Percentiles rank a stretch among this genome's conserved stretches.
phyloP scores from a whole-genome alignment of 306 rosid genomes.

The Quercus ilex region DNA sequence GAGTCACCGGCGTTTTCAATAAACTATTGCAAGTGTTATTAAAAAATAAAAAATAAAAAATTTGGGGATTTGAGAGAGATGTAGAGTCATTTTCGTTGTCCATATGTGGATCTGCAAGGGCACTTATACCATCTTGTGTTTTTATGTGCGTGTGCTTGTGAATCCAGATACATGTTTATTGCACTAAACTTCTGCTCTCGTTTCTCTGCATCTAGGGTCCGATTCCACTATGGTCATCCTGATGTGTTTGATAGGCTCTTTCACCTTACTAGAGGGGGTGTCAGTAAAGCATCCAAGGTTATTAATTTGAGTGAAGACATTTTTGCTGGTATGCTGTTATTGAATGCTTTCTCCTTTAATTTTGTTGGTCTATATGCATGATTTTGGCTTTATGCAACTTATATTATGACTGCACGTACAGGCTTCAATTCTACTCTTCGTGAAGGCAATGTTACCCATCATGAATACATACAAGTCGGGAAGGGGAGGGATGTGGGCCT shows the following conservation, averaged over 20 bases:
- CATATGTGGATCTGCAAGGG: neutral
- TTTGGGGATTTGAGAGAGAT: neutral
- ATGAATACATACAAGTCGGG: constrained; percentile 97
- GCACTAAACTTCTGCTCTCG: neutral
- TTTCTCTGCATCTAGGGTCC: constrained; percentile 61
- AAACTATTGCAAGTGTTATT: neutral
- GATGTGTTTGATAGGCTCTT: constrained; percentile 96
- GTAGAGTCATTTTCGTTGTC: neutral
- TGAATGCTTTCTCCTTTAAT: neutral
- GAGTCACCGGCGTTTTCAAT: neutral
- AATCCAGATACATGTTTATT: neutral
- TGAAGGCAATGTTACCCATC: constrained; percentile 98
- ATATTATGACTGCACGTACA: constrained; percentile 20
- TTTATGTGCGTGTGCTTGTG: too few species aligned
- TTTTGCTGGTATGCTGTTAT: constrained; percentile 72
- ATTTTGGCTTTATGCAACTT: constrained; percentile 8
- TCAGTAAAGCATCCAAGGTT: constrained; percentile 96
- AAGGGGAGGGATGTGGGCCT: constrained; percentile 99
- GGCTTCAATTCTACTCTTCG: constrained; percentile 98
- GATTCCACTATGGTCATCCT: constrained; percentile 99
- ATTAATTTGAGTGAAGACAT: constrained; percentile 98
- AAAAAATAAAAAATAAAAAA: too few species aligned
- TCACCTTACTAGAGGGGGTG: constrained; percentile 95
- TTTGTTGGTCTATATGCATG: neutral
- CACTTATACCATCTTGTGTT: neutral